Base-by-base conservation (phyloP, 176 grass and related monocot genomes). In the Triticum monococcum region DNA sequence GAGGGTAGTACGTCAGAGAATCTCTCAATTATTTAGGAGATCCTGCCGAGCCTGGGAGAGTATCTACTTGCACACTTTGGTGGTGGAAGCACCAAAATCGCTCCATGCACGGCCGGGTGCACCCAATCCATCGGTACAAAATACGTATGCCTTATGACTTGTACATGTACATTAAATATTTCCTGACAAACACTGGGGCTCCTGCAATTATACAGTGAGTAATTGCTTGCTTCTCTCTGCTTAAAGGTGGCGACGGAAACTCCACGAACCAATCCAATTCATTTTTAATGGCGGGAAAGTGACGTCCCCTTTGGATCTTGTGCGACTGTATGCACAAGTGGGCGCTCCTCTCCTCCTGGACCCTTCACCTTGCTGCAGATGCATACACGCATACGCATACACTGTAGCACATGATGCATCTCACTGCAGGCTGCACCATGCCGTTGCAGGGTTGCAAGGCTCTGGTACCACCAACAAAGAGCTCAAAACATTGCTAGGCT, bases 241-340 rank as follows among this genome's bases (percentile, higher is more conserved):
- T 83, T 86, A 37, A 78, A 61, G 14, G 36, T 26, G 76, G n/a
- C 38, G 88, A 83, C 45, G 43, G 72, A 16, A 30, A 23, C 33
- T 52, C 35, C 48, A 89, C 20, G 3, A 57, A 24, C 12, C 1
- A 7, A 32, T 37, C 22, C n/a, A 66, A 45, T 37, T 28, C n/a
- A 66, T 3, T 3, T 36, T 16, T 71, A 18, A 72, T 71, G 32
- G 8, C 3, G 25, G 12, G 84, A 79, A 72, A 83, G 38, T 20
- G 88, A 83, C n/a, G 1, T 60, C 26, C 78, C 69, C n/a, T 22
- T 76, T 75, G 61, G 61, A 75, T 74, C 76, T 52, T 87, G 36
- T 30, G 31, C 14, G 28, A 65, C 57, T 0, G 43, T 45, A 45
- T 80, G 23, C 17, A 25, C n/a, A 28, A 75, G 13, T 48, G 72